These are phyloP conservation scores for Knufia petricola DNA, from an alignment of 2,329 filamentous ascomycete species.

Conservation along the genomic window DNA sequence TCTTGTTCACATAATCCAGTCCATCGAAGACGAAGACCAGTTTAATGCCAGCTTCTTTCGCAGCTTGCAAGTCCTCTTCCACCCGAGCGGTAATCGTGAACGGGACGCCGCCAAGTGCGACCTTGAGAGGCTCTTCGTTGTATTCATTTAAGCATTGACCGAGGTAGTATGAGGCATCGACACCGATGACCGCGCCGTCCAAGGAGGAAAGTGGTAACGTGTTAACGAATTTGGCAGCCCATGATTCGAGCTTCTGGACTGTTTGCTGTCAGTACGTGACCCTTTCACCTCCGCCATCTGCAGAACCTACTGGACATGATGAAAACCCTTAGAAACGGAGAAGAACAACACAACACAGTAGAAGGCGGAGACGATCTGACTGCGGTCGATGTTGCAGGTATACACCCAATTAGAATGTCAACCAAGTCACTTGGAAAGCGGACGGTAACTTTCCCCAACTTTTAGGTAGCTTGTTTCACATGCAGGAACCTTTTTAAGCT, in stretches of 20 bases:
- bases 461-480: too few relatives aligned
- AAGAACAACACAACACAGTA: neutral
- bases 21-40: conserved; percentile 90
- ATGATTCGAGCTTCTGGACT: conserved; percentile 48
- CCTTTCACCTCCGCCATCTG: too few relatives aligned
- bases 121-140: conserved; percentile 75
- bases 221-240: conserved; percentile 45
- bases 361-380: too few relatives aligned
- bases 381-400: too few relatives aligned
- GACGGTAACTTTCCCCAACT: too few relatives aligned
- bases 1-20: conserved; percentile 65
- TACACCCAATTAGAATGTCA: too few relatives aligned
- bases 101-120: conserved; percentile 81
- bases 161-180: conserved; percentile 87
- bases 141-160: conserved; percentile 64
- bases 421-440: too few relatives aligned
- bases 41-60: conserved; percentile 60
- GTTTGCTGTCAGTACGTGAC: conserved; percentile 14
- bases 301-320: conserved; percentile 17
- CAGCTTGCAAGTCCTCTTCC: conserved; percentile 62
- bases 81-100: conserved; percentile 67
- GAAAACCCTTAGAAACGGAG: neutral
- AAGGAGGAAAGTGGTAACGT: conserved; percentile 59
- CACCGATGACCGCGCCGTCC: conserved; percentile 64
- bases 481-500: too few relatives aligned